Base-by-base conservation (phyloP, 2,329 filamentous ascomycete species). In the Falciphora oryzae region DNA sequence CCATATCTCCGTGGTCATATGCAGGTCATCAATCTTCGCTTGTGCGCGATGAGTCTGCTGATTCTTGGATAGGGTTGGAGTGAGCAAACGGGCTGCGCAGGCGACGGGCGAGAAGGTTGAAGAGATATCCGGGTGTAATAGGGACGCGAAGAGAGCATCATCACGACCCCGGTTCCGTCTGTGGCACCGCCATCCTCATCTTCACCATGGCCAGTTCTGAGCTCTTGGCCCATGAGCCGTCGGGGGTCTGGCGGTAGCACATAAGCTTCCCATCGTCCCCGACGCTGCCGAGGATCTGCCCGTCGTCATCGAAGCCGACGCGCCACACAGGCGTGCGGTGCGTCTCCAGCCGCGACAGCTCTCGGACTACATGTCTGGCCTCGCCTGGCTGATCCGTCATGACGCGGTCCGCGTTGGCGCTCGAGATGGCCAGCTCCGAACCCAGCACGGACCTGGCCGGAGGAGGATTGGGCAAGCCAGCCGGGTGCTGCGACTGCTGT, bases 271-370 rank as follows among this genome's bases (percentile, higher is more conserved):
- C 91, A 73, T 93, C 90, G 68, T 94, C 91, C 3, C 90, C 90
- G 1, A 90, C 90, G 57, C 88, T 90, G 1, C 90, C 87, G 10
- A 94, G 78, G 16, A 93, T 83, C 74, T 92, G 89, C 5, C 89
- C 89, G 78, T 86, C 81, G 64, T 84, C 82, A 69, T 88, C 62
- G 69, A 93, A 94, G 1, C 84, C 84, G 2, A 93, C 86, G 28
- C 89, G 81, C 90, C 90, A 94, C 1, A 92, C 89, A 1, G 89
- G 89, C 25, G 86, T 88, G 62, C 86, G 83, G 72, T 91, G 86
- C 63, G 83, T 85, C 62, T 88, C 85, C 11, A 93, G 81, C 70
- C 83, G 85, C 11, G 88, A 89, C 1, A 90, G 81, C 69, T 91
- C 84, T 67, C 81, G 83, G 27, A 81, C 80, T 1, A 80, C 78